phyloP scores from a whole-genome alignment of 371 early-diverging fungal genomes.

The Thermomucor indicae-seudaticae region DNA sequence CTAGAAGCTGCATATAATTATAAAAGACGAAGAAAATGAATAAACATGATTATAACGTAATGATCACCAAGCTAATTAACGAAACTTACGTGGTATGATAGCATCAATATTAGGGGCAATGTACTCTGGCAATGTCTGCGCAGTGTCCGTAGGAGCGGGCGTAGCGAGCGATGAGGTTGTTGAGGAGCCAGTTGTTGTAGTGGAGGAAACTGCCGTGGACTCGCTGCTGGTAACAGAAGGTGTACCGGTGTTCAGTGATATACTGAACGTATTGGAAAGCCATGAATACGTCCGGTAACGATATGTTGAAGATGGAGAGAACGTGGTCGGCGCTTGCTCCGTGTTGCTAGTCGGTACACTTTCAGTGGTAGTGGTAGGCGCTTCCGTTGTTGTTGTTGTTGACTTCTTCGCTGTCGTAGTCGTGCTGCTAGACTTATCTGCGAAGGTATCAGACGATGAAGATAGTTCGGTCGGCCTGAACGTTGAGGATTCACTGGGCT shows the following conservation, averaged over 20 bases:
- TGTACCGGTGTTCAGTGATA: slow-evolving; percentile 10
- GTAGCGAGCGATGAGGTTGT: slow-evolving; percentile 1
- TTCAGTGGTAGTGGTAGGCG: slow-evolving; percentile 3
- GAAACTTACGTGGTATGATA: slow-evolving; percentile 31
- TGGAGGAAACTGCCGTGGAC: not conserved
- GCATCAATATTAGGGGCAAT: slow-evolving; percentile 47
- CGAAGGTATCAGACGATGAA: not conserved
- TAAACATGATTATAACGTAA: not conserved
- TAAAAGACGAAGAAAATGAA: not conserved
- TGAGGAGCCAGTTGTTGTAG: slow-evolving; percentile 1
- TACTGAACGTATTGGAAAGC: slow-evolving; percentile 13
- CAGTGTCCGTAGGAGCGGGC: too few species aligned
- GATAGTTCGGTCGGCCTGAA: not conserved
- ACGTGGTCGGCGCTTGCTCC: slow-evolving; percentile 2
- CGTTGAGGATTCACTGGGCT: not conserved
- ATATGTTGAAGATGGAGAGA: slow-evolving; percentile 10
- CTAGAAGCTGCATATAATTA: slow-evolving; percentile 18
- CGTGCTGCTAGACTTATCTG: not conserved
- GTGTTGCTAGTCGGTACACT: slow-evolving; percentile 7
- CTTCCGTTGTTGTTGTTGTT: slow-evolving; percentile 6
- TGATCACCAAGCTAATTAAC: not conserved
- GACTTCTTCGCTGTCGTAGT: not conserved
- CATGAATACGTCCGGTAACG: slow-evolving; percentile 12
- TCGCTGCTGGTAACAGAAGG: slow-evolving; percentile 4
- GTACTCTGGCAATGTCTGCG: slow-evolving; percentile 27